Conservation (phyloP, 805 yeast species). For the Sungouiozyma intestinalis region DNA sequence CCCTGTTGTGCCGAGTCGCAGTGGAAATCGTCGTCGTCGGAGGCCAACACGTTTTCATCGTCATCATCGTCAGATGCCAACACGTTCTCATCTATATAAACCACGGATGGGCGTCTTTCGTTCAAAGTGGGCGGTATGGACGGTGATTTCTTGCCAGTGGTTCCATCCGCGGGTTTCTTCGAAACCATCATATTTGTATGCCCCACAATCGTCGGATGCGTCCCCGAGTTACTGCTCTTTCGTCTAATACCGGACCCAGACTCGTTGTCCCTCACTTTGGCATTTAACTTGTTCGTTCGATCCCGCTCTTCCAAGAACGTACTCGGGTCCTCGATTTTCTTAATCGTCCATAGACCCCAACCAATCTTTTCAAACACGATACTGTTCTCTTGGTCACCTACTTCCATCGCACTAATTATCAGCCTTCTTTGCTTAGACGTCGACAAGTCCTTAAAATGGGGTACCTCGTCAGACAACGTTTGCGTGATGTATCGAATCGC, state of each 20-base stretch:
- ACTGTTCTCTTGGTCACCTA: conserved; percentile 40
- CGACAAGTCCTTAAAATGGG: conserved; percentile 68
- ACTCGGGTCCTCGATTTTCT: conserved; percentile 27
- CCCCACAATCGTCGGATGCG: conserved; percentile 3
- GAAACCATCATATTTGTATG: background rate
- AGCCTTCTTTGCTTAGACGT: conserved; percentile 81
- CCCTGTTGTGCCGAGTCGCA: background rate
- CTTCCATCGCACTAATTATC: conserved; percentile 79
- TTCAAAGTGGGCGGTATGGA: background rate
- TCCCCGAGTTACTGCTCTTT: conserved; percentile 24
- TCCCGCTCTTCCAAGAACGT: conserved; percentile 31
- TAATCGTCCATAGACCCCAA: conserved; percentile 91
- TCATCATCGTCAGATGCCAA: conserved; percentile 25
- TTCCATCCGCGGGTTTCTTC: background rate
- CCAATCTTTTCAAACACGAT: conserved; percentile 88
- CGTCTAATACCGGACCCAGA: conserved; percentile 11
- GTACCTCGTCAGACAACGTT: conserved; percentile 61
- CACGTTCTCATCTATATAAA: conserved; percentile 33
- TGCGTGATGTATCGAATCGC: conserved; percentile 84
- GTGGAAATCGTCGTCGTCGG: conserved; percentile 2
- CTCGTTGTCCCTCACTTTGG: conserved; percentile 33
- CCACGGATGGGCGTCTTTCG: conserved; percentile 2
- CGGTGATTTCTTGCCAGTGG: background rate
- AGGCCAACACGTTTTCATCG: conserved; percentile 10
- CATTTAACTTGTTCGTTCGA: conserved; percentile 30